These are phyloP conservation scores for Boletus bicolor DNA, from an alignment of 768 basidiomycete species.

Conservation along the genomic window DNA sequence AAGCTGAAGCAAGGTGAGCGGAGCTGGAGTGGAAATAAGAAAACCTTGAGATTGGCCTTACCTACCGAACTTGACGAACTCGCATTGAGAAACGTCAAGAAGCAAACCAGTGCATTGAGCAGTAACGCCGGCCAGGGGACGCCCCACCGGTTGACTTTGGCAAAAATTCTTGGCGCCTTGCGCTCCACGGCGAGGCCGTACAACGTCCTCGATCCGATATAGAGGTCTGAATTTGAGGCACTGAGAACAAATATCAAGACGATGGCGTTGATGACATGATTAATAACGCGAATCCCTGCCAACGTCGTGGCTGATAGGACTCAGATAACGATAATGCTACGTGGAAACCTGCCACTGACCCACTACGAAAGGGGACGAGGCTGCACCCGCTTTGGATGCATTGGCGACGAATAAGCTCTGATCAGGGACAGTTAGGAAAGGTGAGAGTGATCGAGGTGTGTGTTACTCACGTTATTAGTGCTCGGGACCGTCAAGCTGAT, in stretches of 20 bases:
- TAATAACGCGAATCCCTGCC: constrained; percentile 47
- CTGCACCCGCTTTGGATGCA: constrained; percentile 28
- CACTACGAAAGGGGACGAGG: constrained; percentile 41
- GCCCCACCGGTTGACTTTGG: constrained; percentile 33
- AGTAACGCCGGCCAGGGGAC: constrained; percentile 40
- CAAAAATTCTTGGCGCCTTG: constrained; percentile 43
- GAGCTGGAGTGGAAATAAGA: constrained; percentile 23
- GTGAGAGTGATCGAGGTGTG: constrained; percentile 12
- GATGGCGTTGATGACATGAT: constrained; percentile 38
- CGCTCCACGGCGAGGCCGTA: constrained; percentile 47
- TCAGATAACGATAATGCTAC: constrained; percentile 5
- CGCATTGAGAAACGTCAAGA: constrained; percentile 58
- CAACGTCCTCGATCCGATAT: constrained; percentile 46
- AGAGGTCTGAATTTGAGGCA: constrained; percentile 57
- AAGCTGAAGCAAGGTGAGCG: constrained; percentile 15
- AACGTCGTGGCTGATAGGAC: constrained; percentile 32
- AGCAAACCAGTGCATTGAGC: constrained; percentile 54
- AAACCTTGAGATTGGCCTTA: constrained; percentile 23
- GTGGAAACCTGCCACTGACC: constrained; percentile 31
- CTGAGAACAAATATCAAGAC: constrained; percentile 46
- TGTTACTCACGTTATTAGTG: constrained; percentile 32
- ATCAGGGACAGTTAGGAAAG: constrained; percentile 12
- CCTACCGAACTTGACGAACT: constrained; percentile 49
- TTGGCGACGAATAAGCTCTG: constrained; percentile 27
- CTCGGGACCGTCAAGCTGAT: constrained; percentile 41